Evolutionary conservation across 2,329 filamentous ascomycete species (phyloP), one percentile per base, ranked within the genome.

Genomic region (Apiospora sp.): DNA sequence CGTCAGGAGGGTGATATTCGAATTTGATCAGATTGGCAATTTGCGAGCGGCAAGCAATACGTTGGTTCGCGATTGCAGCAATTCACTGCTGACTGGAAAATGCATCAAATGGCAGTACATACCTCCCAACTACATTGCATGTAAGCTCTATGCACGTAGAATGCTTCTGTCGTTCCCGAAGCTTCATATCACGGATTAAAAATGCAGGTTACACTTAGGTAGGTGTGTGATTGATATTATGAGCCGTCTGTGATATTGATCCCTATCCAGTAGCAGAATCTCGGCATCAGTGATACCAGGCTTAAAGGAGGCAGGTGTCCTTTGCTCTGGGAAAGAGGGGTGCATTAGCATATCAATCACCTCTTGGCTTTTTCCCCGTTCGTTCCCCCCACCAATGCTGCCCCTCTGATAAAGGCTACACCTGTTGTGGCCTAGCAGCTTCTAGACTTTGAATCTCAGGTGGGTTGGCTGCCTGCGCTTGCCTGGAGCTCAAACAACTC

Each of bases 401-500:
- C 58, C 58, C 58, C 58, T 41, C 58, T 14, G 41, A 1, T 22
- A 7, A 10, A 16, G 10, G 19, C 58, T 64, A 64, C 34, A 22
- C 58, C 4, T 13, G 19, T 41, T 64, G 58, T n/a, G n/a, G 34
- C 22, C 58, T 64, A 64, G 58, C 34, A 22, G 58, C 3, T 34
- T 41, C 58, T 24, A 34, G 58, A 5, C 58, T 64, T 41, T 41
- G 30, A n/a, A 6, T 12, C 22, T 8, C 58, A 41, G 34, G 30
- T 41, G 34, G 34, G 4, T 64, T 41, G 58, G 58, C n/a, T 64
- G 54, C 54, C 54, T 64, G 58, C 41, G 68, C 46, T 41, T 68
- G 46, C 46, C 49, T 70, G 68, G 68, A 70, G 30, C 48, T 58
- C 68, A 70, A 70, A 70, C 68, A 43, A 27, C 68, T 7, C 48